Evolutionary conservation across 1,284 basidiomycete species (phyloP).

Genomic region (Porogramme epimiltina): DNA sequence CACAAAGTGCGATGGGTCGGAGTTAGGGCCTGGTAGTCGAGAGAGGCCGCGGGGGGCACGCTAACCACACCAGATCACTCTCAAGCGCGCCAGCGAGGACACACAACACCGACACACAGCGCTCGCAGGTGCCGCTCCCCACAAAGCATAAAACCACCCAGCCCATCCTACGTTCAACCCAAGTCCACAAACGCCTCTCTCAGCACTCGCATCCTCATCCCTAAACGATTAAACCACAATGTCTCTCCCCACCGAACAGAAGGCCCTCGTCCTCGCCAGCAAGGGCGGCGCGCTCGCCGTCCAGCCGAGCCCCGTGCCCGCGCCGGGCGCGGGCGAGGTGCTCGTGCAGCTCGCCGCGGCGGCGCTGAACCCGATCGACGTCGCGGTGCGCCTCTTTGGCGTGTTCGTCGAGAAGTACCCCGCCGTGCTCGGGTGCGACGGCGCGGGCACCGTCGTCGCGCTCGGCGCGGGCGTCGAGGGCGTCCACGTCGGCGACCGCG

Average conservation of each 20-base stretch:
- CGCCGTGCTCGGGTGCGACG: constrained; percentile 56
- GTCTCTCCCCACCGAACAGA: constrained; percentile 19
- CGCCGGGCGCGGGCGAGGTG: constrained; percentile 41
- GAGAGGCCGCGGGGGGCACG: no score
- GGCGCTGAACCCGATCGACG: constrained; percentile 46
- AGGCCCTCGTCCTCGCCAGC: constrained; percentile 28
- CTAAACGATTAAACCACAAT: no score
- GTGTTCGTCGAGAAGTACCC: constrained; percentile 40
- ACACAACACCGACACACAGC: no score
- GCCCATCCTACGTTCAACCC: neutral
- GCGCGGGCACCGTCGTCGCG: constrained; percentile 55
- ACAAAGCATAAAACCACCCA: neutral
- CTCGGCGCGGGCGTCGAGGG: constrained; percentile 53
- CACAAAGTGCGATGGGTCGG: neutral
- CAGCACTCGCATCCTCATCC: neutral
- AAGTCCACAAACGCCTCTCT: neutral
- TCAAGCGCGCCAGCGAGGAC: no score
- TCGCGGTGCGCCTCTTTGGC: constrained; percentile 36
- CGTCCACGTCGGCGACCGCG: constrained; percentile 57
- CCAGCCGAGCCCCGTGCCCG: constrained; percentile 21
- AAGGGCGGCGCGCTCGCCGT: constrained; percentile 23
- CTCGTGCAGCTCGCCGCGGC: constrained; percentile 42
- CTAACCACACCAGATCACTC: no score
- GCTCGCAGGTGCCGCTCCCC: neutral
- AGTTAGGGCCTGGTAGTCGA: neutral